These are phyloP conservation scores for Chlamydomonas eustigma DNA, from an alignment of 139 green algal genomes.

Conservation along the genomic window DNA sequence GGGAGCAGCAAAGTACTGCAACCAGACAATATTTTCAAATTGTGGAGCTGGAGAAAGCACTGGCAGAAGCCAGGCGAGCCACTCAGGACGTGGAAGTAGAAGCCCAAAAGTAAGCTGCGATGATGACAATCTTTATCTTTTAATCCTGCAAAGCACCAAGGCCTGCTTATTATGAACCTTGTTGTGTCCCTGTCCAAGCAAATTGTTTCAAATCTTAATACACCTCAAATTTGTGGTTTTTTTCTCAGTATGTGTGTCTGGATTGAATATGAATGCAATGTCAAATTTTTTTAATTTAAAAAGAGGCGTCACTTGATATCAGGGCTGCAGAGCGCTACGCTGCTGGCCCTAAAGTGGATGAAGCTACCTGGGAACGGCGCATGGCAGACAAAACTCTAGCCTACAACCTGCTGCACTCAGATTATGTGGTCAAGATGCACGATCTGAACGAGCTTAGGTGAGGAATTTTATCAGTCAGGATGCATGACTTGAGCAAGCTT, in stretches of 20 bases:
- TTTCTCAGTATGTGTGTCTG: too few relatives aligned
- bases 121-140: too few relatives aligned
- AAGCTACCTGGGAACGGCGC: constrained; percentile 13
- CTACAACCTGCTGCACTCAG: constrained; percentile 28
- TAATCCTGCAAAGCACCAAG: too few relatives aligned
- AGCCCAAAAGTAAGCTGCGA: not conserved
- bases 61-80: not conserved
- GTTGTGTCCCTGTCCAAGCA: too few relatives aligned
- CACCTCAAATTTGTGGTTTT: too few relatives aligned
- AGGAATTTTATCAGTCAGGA: too few relatives aligned
- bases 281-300: too few relatives aligned
- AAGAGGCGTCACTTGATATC: too few relatives aligned
- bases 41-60: not conserved
- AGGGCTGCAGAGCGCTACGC: not conserved
- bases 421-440: constrained; percentile 38
- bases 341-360: constrained; percentile 3
- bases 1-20: not conserved
- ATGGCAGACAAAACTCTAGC: constrained; percentile 32
- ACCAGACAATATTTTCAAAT: not conserved
- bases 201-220: too few relatives aligned
- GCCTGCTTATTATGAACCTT: too few relatives aligned
- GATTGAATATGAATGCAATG: too few relatives aligned
- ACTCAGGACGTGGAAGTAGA: not conserved
- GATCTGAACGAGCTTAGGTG: constrained; percentile 33
- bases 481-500: too few relatives aligned